phyloP scores from a whole-genome alignment of 352 stramenopile species.

The Phytophthora nicotianae region DNA sequence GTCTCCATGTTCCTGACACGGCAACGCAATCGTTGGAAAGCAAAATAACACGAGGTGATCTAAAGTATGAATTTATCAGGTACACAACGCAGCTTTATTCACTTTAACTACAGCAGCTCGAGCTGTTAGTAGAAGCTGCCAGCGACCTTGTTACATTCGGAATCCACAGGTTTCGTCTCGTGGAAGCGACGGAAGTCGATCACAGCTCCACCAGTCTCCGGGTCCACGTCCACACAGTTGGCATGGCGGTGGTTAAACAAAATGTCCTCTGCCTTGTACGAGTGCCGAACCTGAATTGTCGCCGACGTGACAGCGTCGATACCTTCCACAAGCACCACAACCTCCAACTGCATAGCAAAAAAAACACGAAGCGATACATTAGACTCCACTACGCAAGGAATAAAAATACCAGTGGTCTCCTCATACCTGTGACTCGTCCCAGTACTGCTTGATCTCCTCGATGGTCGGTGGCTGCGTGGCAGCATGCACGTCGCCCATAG shows the following conservation, averaged over 20 bases:
- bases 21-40: neutral
- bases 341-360: slow-evolving; percentile 78
- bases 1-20: no score
- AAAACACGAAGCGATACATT: slow-evolving; percentile 7
- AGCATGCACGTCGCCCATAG: slow-evolving; percentile 25
- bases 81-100: slow-evolving; percentile 14
- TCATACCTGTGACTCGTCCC: slow-evolving; percentile 72
- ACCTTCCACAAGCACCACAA: slow-evolving; percentile 96
- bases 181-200: slow-evolving; percentile 92
- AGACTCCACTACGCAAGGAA: neutral
- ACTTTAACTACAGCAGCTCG: neutral
- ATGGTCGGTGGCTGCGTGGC: slow-evolving; percentile 38
- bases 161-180: slow-evolving; percentile 61
- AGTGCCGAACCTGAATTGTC: slow-evolving; percentile 96
- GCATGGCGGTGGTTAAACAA: slow-evolving; percentile 93
- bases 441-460: slow-evolving; percentile 76
- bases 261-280: slow-evolving; percentile 94
- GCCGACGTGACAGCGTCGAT: slow-evolving; percentile 95
- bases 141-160: slow-evolving; percentile 64
- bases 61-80: slow-evolving; percentile 27
- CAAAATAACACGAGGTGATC: slow-evolving; percentile 4
- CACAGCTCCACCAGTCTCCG: slow-evolving; percentile 75
- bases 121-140: slow-evolving; percentile 58
- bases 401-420: neutral
- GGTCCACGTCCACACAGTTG: slow-evolving; percentile 89